A percentile compares a stretch with the other conserved stretches of the same genome.
Evolutionary conservation across 371 early-diverging fungal species (phyloP).

Genomic region (Phascolomyces articulosus): DNA sequence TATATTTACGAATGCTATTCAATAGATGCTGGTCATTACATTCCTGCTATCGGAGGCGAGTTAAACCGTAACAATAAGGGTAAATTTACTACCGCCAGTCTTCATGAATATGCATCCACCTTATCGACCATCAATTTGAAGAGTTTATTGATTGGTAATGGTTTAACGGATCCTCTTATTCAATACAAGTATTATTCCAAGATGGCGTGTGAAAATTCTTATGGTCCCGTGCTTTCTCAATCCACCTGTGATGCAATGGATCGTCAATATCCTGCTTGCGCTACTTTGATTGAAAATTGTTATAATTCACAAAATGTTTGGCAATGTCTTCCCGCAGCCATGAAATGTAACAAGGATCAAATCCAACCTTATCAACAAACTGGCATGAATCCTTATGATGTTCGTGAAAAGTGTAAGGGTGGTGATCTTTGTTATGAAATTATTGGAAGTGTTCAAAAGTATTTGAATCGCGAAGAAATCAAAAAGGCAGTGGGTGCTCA

Average conservation of each 20-base stretch:
- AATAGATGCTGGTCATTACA: slow-evolving; percentile 71
- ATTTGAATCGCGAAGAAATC: slow-evolving; percentile 76
- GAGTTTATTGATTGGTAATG: slow-evolving; percentile 89
- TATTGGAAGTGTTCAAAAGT: slow-evolving; percentile 72
- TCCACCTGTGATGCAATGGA: slow-evolving; percentile 74
- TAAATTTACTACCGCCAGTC: slow-evolving; percentile 7
- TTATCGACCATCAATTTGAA: slow-evolving; percentile 66
- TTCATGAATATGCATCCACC: slow-evolving; percentile 25
- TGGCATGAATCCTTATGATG: slow-evolving; percentile 78
- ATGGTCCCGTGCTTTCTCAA: slow-evolving; percentile 74
- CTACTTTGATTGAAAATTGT: slow-evolving; percentile 76
- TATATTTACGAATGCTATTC: neutral
- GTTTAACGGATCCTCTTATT: slow-evolving; percentile 84
- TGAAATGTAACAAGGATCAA: slow-evolving; percentile 80
- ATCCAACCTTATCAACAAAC: slow-evolving; percentile 61
- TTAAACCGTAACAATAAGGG: slow-evolving; percentile 65
- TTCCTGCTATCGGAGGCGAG: slow-evolving; percentile 73
- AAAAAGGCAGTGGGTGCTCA: slow-evolving; percentile 71
- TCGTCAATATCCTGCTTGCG: slow-evolving; percentile 70
- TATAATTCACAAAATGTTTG: slow-evolving; percentile 76
- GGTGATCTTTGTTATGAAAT: slow-evolving; percentile 81
- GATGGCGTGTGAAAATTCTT: slow-evolving; percentile 85
- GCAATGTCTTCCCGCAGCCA: slow-evolving; percentile 79
- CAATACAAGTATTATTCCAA: slow-evolving; percentile 90
- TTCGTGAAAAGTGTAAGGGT: slow-evolving; percentile 32